phyloP scores from a whole-genome alignment of 1,284 basidiomycete genomes.

The Amylostereum chailletii region DNA sequence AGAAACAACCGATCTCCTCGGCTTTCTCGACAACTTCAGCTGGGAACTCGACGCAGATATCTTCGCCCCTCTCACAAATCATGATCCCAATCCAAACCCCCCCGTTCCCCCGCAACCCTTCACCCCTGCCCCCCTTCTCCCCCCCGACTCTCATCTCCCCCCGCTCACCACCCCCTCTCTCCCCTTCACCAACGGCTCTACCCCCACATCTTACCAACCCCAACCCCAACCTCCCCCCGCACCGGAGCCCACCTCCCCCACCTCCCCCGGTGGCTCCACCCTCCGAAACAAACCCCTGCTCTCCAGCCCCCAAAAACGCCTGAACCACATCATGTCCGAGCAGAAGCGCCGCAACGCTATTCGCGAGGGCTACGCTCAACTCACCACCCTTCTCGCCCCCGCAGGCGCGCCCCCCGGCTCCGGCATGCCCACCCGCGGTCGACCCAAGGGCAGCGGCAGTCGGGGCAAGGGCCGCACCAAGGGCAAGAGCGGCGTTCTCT shows the following conservation, averaged over 20 bases:
- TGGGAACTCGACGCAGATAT: conserved; percentile 45
- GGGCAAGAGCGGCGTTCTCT: conserved; percentile 76
- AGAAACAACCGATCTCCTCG: conserved; percentile 64
- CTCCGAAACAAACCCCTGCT: conserved; percentile 34
- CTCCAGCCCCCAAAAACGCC: conserved; percentile 79
- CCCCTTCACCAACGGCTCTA: conserved; percentile 5
- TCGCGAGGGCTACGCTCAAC: conserved; percentile 78
- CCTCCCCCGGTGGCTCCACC: not conserved
- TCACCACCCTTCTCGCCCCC: conserved; percentile 71
- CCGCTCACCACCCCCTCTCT: not conserved
- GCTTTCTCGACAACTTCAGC: conserved; percentile 69
- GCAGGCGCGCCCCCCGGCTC: conserved; percentile 52
- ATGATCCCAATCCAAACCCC: not conserved
- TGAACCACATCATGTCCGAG: conserved; percentile 92
- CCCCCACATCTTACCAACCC: not conserved
- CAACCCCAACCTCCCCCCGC: not conserved
- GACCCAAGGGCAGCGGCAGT: conserved; percentile 69
- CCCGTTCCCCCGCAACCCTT: not conserved
- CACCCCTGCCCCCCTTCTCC: not conserved
- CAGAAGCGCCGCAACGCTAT: conserved; percentile 87
- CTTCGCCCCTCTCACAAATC: too few species aligned
- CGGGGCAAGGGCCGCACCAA: conserved; percentile 41
- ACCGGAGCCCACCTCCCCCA: not conserved
- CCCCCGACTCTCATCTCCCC: not conserved
- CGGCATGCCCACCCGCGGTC: conserved; percentile 67